phyloP scores from a whole-genome alignment of 495 filamentous ascomycete species.

The Cladorrhinum samala region DNA sequence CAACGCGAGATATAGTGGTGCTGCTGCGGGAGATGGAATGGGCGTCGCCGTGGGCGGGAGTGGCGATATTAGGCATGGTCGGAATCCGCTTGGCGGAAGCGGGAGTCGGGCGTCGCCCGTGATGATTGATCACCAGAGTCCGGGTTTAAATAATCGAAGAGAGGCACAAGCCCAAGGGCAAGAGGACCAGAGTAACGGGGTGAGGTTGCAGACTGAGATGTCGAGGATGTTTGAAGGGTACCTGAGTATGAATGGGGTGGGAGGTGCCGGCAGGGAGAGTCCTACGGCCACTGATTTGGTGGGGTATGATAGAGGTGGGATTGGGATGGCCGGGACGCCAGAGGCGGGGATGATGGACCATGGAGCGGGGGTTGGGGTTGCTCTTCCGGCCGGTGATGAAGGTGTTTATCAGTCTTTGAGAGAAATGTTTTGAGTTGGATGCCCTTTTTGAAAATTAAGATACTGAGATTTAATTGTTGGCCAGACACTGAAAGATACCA shows the following conservation, averaged over 20 bases:
- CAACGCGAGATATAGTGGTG: too few relatives aligned
- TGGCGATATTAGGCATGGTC: too few relatives aligned
- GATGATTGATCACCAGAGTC: neutral
- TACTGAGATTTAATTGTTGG: too few relatives aligned
- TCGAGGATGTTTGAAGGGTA: conserved; percentile 37
- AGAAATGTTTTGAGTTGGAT: neutral
- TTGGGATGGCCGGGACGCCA: neutral
- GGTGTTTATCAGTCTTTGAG: neutral
- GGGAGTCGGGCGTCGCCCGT: too few relatives aligned
- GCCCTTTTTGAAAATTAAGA: too few relatives aligned
- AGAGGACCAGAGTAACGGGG: conserved; percentile 29
- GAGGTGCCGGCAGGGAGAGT: neutral
- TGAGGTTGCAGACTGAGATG: conserved; percentile 42
- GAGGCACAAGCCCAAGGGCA: neutral
- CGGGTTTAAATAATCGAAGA: conserved; percentile 4
- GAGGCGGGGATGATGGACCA: neutral
- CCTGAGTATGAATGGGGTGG: conserved; percentile 1
- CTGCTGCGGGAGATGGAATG: too few relatives aligned
- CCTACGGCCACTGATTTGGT: neutral
- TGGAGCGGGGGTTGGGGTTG: neutral
- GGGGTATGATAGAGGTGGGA: neutral
- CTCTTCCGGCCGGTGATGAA: neutral
- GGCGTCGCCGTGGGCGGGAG: too few relatives aligned
- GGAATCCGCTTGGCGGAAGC: too few relatives aligned
- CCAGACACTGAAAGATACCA: too few relatives aligned